Base-by-base conservation (phyloP, 352 stramenopile genomes). In the Phytophthora tubulina region DNA sequence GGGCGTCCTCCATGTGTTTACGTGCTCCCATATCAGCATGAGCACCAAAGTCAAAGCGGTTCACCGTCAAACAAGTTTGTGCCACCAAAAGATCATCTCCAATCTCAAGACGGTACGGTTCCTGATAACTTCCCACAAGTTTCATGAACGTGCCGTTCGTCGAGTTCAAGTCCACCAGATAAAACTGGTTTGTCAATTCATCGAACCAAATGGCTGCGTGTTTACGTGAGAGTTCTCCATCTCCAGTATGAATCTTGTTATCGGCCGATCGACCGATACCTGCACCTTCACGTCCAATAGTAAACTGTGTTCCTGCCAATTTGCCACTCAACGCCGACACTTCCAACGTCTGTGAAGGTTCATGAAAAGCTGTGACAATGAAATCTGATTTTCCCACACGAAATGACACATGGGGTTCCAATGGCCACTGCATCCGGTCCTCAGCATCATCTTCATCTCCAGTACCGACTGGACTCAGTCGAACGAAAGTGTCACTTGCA, bases 101-200 rank as follows among this genome's bases (percentile, higher is more conserved):
- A 49, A 99, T 93, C 55, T 92, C 86, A 0, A 99, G 84, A 36
- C 94, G 86, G 39, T 97, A 98, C n/a, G 96, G 92, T 33, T 96
- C 94, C 35, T 86, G 80, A 75, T 99, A 99, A 36, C 93, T 95
- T 4, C 96, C 96, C 21, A 90, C 87, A 21, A 99, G 89, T 76
- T 97, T 95, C 94, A 99, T 98, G 81, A 99, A 99, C 48, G 97
- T 98, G 35, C 90, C 88, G 67, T 98, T 98, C 8, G 92, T 97
- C 31, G 89, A 97, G 17, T 88, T 83, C 30, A 97, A 67, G 66
- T 98, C 93, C 57, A 91, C 80, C 7, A 98, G 69, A 60, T 92
- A 95, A 67, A 95, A 96, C 49, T 80, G 75, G 59, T 85, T 80
- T 38, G 84, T 91, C 35, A 91, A 69, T 14, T 90, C 80, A 54